A percentile compares a stretch with the other conserved stretches of the same genome.
Evolutionary conservation across 331 rosid genomes (phyloP).

Genomic region (Arachis monticola): DNA sequence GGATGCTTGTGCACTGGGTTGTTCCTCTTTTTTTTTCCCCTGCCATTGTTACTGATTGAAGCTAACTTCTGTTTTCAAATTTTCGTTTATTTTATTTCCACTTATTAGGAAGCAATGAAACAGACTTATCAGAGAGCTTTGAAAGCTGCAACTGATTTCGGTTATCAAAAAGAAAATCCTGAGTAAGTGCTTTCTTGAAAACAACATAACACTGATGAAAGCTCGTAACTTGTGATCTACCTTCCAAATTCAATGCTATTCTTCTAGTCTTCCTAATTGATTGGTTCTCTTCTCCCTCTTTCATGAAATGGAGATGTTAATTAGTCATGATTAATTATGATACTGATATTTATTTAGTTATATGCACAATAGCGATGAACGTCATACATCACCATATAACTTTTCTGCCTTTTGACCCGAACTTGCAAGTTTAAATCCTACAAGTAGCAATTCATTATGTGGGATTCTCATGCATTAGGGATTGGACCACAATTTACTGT

Average conservation of each 20-base stretch:
- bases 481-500: not conserved
- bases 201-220: constrained; percentile 2
- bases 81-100: constrained; percentile 13
- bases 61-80: constrained; percentile 15
- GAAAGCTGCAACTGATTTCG: constrained; percentile 91
- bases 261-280: not conserved
- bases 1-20: too few species aligned
- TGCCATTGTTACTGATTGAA: not conserved
- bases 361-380: not conserved
- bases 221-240: not conserved
- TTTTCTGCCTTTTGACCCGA: too few species aligned
- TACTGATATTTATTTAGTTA: not conserved
- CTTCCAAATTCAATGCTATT: constrained; percentile 9
- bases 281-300: constrained; percentile 20
- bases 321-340: constrained; percentile 1
- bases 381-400: not conserved
- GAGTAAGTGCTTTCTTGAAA: constrained; percentile 66
- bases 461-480: too few species aligned
- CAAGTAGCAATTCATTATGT: too few species aligned
- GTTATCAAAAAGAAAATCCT: constrained; percentile 89
- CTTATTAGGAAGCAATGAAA: constrained; percentile 84
- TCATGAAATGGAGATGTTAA: constrained; percentile 2
- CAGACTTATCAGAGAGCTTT: constrained; percentile 92
- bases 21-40: too few species aligned
- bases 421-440: too few species aligned